phyloP scores from a whole-genome alignment of 441 rosid genomes.

The Heliophila coronopifolia region DNA sequence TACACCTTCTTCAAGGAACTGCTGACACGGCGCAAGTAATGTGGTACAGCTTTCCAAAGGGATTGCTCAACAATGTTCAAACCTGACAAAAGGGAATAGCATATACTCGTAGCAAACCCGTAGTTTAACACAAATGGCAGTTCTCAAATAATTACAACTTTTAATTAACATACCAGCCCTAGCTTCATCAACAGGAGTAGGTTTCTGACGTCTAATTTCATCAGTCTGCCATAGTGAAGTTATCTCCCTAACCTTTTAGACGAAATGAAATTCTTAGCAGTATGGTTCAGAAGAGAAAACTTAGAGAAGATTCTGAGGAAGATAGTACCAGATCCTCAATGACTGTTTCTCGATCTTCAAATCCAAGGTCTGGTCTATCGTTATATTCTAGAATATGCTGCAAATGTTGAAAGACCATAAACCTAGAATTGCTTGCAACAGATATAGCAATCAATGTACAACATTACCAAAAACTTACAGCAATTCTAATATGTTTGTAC shows the following conservation, averaged over 20 bases:
- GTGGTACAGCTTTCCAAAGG: slow-evolving; percentile 94
- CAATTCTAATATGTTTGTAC: slow-evolving; percentile 85
- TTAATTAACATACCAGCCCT: slow-evolving; percentile 55
- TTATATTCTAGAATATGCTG: slow-evolving; percentile 93
- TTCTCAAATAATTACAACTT: neutral
- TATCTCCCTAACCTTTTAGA: slow-evolving; percentile 74
- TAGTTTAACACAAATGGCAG: neutral
- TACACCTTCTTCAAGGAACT: slow-evolving; percentile 81
- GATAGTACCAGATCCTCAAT: slow-evolving; percentile 83
- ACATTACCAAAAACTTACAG: slow-evolving; percentile 44
- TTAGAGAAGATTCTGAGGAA: slow-evolving; percentile 7
- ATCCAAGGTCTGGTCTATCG: slow-evolving; percentile 83
- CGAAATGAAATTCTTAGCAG: slow-evolving; percentile 2
- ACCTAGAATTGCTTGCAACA: slow-evolving; percentile 1
- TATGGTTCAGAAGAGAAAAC: slow-evolving; percentile 8
- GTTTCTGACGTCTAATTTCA: slow-evolving; percentile 93
- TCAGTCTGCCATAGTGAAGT: slow-evolving; percentile 96
- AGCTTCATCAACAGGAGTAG: slow-evolving; percentile 95
- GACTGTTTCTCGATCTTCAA: slow-evolving; percentile 86
- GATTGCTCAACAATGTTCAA: slow-evolving; percentile 95
- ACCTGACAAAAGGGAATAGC: slow-evolving; percentile 37
- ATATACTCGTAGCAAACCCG: slow-evolving; percentile 4
- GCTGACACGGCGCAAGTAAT: slow-evolving; percentile 93
- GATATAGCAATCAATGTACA: slow-evolving; percentile 8
- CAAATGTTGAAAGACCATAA: slow-evolving; percentile 25